These are phyloP conservation scores for Borealophlyctis nickersoniae DNA, from an alignment of 192 early-diverging fungal species.

Conservation along the genomic window DNA sequence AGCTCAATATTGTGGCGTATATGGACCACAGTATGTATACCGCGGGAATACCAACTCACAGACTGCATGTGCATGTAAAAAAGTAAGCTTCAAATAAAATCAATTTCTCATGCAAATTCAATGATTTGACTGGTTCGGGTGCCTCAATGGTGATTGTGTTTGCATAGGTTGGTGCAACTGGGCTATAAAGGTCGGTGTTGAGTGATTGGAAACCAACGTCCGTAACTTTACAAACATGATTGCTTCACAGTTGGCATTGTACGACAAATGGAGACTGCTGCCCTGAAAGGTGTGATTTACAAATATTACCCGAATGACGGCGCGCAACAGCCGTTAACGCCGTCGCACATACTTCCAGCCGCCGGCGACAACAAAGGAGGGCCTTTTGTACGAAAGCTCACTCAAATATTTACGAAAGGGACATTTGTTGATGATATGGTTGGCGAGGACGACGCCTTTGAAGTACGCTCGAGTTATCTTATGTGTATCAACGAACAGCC, in stretches of 20 bases:
- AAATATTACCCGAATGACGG: neutral
- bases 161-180: slow-evolving; percentile 63
- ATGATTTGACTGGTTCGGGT: neutral
- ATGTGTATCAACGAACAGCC: slow-evolving; percentile 43
- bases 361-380: slow-evolving; percentile 61
- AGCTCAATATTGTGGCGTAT: slow-evolving; percentile 79
- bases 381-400: slow-evolving; percentile 66
- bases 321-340: neutral
- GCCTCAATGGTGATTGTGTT: too few species aligned
- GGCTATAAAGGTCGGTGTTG: slow-evolving; percentile 62
- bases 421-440: slow-evolving; percentile 54
- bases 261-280: slow-evolving; percentile 79
- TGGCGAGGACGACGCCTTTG: slow-evolving; percentile 14
- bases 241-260: slow-evolving; percentile 67
- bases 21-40: slow-evolving; percentile 74
- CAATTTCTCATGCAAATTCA: neutral
- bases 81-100: slow-evolving; percentile 45
- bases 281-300: slow-evolving; percentile 69
- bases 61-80: slow-evolving; percentile 77
- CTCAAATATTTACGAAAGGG: slow-evolving; percentile 67
- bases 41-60: slow-evolving; percentile 74
- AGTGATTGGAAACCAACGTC: neutral
- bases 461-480: slow-evolving; percentile 37
- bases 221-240: slow-evolving; percentile 1
- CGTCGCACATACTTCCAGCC: slow-evolving; percentile 32